These are phyloP conservation scores for Fusarium tjaetaba DNA, from an alignment of 2,329 filamentous ascomycete genomes.

Conservation along the genomic window DNA sequence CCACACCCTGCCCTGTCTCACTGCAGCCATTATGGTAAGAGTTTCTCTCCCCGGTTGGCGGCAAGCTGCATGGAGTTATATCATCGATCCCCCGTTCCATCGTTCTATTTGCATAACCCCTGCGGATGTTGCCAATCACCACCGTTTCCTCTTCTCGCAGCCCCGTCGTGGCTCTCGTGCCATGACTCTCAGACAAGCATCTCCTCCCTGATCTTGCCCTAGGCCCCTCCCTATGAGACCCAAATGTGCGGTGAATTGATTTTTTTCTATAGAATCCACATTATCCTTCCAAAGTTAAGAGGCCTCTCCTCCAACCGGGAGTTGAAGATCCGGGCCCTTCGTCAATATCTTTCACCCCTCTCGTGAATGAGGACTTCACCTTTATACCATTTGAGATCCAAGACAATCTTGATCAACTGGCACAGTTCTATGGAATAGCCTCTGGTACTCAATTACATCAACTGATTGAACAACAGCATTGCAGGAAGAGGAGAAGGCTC, in stretches of 20 bases:
- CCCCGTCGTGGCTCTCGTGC: constrained; percentile 41
- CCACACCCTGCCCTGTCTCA: constrained; percentile 48
- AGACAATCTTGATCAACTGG: constrained; percentile 43
- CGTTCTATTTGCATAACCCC: constrained; percentile 41
- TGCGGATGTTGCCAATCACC: constrained; percentile 42
- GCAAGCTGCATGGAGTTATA: constrained; percentile 58
- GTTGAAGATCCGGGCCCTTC: constrained; percentile 38
- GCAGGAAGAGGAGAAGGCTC: constrained; percentile 48
- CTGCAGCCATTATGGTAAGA: constrained; percentile 62
- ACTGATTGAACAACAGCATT: constrained; percentile 39
- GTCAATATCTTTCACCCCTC: constrained; percentile 32
- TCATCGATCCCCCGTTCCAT: constrained; percentile 51
- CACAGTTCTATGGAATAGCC: constrained; percentile 46
- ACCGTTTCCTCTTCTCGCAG: constrained; percentile 37
- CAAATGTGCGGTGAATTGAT: constrained; percentile 55
- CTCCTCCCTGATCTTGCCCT: constrained; percentile 42
- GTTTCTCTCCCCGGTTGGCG: constrained; percentile 51
- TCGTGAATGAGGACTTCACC: constrained; percentile 38
- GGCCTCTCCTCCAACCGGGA: constrained; percentile 42
- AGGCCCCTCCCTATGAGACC: constrained; percentile 35
- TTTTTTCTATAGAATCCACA: constrained; percentile 47
- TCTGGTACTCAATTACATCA: constrained; percentile 47
- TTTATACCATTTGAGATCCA: constrained; percentile 42
- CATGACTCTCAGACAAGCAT: constrained; percentile 44
- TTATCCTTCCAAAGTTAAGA: constrained; percentile 44